Evolutionary conservation across 2,329 filamentous ascomycete genomes (phyloP).

Genomic region (Zymoseptoria brevis): DNA sequence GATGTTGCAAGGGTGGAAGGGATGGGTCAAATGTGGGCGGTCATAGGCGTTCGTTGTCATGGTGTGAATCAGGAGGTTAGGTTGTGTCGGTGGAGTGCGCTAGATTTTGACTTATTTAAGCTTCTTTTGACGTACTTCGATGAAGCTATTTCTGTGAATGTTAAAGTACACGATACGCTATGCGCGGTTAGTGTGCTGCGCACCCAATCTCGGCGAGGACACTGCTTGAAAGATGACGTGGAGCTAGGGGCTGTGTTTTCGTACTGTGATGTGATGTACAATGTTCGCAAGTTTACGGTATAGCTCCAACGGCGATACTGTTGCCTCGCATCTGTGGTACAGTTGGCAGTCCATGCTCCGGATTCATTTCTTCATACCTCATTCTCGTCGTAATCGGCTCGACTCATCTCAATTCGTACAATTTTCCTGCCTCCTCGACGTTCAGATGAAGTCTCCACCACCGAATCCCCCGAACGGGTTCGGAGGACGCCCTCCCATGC

Average conservation of each 20-base stretch:
- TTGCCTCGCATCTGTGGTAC: neutral
- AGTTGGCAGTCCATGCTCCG: neutral
- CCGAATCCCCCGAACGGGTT: constrained; percentile 56
- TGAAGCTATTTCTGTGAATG: neutral
- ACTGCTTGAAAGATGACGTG: no score
- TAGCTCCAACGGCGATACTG: neutral
- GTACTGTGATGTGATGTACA: neutral
- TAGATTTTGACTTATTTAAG: neutral
- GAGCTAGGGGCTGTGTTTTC: neutral
- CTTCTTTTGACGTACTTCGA: neutral
- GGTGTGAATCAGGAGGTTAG: neutral
- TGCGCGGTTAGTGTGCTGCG: no score
- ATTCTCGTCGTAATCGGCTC: neutral
- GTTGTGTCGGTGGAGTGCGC: neutral
- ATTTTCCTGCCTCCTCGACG: neutral
- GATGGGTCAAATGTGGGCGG: no score
- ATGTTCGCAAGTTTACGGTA: neutral
- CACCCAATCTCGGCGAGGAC: no score
- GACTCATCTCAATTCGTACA: neutral
- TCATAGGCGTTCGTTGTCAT: neutral
- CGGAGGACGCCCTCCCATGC: constrained; percentile 42
- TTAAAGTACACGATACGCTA: neutral
- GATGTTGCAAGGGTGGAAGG: neutral
- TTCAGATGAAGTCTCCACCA: constrained; percentile 50
- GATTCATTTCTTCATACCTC: neutral